Evolutionary conservation across 441 rosid genomes (phyloP).

Genomic region (Corymbia calophylla): DNA sequence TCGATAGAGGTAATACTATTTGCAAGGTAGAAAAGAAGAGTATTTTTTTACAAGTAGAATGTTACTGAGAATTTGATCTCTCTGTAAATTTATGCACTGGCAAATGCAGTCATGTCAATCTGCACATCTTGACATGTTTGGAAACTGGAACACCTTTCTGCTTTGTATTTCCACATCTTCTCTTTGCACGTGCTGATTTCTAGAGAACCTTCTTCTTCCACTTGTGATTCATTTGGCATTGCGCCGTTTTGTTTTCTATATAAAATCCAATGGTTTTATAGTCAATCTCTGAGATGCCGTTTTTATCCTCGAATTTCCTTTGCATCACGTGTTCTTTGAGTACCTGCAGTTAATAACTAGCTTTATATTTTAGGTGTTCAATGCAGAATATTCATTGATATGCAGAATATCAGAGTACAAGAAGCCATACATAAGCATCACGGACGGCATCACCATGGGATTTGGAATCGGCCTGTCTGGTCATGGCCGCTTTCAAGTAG

Average conservation of each 20-base stretch:
- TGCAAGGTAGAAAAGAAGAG: background rate
- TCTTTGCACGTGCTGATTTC: background rate
- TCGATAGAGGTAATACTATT: background rate
- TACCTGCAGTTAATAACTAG: background rate
- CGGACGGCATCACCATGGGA: conserved; percentile 98
- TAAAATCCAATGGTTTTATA: background rate
- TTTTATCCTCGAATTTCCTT: background rate
- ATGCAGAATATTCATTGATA: conserved; percentile 79
- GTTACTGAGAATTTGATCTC: background rate
- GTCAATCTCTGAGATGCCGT: background rate
- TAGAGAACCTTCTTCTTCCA: background rate
- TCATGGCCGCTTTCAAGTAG: conserved; percentile 76
- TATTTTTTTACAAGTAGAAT: background rate
- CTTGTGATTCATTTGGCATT: background rate
- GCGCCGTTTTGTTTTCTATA: background rate
- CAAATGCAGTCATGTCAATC: background rate
- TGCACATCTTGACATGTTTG: background rate
- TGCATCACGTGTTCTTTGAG: background rate
- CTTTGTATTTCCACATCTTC: background rate
- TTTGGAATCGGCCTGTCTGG: conserved; percentile 93
- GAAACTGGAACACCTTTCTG: background rate
- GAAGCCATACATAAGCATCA: conserved; percentile 78
- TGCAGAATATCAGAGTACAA: conserved; percentile 84
- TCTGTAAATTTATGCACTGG: background rate
- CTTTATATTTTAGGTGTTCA: conserved; percentile 48